Conservation (phyloP, 345 rosid genomes). For the Dimocarpus longan region DNA sequence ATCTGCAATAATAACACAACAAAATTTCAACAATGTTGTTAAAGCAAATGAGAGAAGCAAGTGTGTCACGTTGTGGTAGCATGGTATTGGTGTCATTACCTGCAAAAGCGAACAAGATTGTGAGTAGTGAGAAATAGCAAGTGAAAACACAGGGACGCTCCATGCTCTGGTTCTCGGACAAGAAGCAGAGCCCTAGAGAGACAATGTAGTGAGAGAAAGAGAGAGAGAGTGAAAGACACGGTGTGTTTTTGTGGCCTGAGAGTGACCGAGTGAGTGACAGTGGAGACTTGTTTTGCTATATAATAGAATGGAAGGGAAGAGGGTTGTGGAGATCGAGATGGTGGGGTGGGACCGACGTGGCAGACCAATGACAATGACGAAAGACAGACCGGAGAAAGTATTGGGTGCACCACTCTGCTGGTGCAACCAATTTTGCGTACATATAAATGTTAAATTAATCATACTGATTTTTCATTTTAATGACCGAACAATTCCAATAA, state of each 20-base stretch:
- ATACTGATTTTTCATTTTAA: too few species aligned
- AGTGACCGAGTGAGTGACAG: background rate
- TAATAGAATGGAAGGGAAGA: background rate
- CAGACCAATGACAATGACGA: slow-evolving; percentile 15
- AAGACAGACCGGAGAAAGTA: background rate
- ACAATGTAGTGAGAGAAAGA: background rate
- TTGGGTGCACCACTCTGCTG: too few species aligned
- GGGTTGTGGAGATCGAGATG: slow-evolving; percentile 9
- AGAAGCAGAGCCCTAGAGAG: background rate
- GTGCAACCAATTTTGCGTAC: too few species aligned
- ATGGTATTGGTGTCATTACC: slow-evolving; percentile 20
- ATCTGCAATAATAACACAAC: slow-evolving; percentile 39
- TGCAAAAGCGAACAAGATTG: slow-evolving; percentile 23
- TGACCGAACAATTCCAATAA: too few species aligned
- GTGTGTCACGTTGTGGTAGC: background rate
- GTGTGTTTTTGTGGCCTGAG: background rate
- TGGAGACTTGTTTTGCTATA: background rate
- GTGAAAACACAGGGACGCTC: slow-evolving; percentile 8
- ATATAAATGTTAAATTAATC: too few species aligned
- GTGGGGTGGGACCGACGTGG: slow-evolving; percentile 17
- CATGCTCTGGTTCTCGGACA: slow-evolving; percentile 27
- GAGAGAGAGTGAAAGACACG: background rate
- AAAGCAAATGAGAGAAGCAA: background rate
- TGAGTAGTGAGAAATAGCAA: slow-evolving; percentile 9
- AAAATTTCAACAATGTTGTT: background rate